Evolutionary conservation across 257 asterid species (phyloP).

Genomic region (Solanum piurae): DNA sequence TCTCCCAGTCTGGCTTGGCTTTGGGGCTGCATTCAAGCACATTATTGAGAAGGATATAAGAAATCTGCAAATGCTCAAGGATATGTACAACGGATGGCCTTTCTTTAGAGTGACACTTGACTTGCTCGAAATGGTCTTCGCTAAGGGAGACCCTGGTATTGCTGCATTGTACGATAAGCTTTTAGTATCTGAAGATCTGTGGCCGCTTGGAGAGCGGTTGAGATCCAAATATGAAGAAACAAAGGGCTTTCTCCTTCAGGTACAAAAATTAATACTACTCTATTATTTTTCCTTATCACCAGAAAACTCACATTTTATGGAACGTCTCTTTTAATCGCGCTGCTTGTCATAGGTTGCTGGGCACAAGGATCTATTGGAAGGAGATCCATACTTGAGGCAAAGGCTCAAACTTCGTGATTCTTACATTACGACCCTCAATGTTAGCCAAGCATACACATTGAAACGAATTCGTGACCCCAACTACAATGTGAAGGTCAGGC

Average conservation of each 20-base stretch:
- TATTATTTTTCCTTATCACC: not conserved
- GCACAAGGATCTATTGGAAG: conserved; percentile 75
- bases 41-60: conserved; percentile 42
- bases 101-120: conserved; percentile 92
- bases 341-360: conserved; percentile 58
- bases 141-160: conserved; percentile 88
- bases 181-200: conserved; percentile 51
- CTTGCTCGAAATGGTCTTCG: conserved; percentile 85
- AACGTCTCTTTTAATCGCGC: not conserved
- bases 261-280: not conserved
- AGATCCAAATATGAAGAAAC: conserved; percentile 57
- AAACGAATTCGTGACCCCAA: conserved; percentile 80
- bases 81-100: conserved; percentile 91
- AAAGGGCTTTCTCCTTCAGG: conserved; percentile 64
- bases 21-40: conserved; percentile 66
- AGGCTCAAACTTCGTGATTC: conserved; percentile 82
- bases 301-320: not conserved
- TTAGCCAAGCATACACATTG: conserved; percentile 64
- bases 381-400: conserved; percentile 94
- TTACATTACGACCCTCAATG: conserved; percentile 70
- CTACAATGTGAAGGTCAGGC: conserved; percentile 47
- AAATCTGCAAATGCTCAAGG: conserved; percentile 67
- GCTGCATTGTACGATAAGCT: conserved; percentile 81
- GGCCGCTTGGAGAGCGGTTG: conserved; percentile 58
- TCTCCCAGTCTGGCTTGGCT: conserved; percentile 97